Base-by-base conservation (phyloP, 495 filamentous ascomycete species). In the Daldinia vernicosa region DNA sequence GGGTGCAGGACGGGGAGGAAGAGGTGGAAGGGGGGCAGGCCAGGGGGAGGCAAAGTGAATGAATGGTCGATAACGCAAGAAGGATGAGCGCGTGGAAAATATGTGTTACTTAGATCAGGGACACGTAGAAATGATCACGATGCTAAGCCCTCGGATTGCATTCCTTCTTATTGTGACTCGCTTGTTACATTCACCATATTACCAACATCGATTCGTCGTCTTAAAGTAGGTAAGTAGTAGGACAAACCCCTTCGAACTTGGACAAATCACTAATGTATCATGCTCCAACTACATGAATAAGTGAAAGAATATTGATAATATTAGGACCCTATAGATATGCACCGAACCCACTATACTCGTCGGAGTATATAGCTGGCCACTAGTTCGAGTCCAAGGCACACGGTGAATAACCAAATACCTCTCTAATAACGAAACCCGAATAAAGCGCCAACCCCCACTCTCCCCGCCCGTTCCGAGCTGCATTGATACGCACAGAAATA, bases 1-100 rank as follows among this genome's bases (percentile, higher is more conserved):
- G 0, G 68, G 77, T 2, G 59, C 63, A 0, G 62, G 75, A 8
- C 52, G 71, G 24, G 74, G 63, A 35, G 56, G 69, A 17, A 65
- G 67, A 56, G 43, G 56, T 22, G 52, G 59, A 39, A 19, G 66
- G 54, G 14, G 62, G 52, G 59, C 53, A 32, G 66, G 60, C 19
- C 12, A 24, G 51, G 47, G 52, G 63, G 56, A 43, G 37, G 63
- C 7, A 51, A 56, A 32, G 33, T 52, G 30, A 57, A 62, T 22
- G 56, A 32, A 8, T 37, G 4, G 4, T 17, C 15, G 52, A 19
- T 45, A 45, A 56, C 37, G 37, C 51, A 24, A 63, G 32, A n/a
- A 17, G n/a, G 7, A 22, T 47, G 11, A 22, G 40, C 19, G 19
- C n/a, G 0, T 47, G 9, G 14, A 14, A 19, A 22, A 22, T 45